Evolutionary conservation across 2,329 filamentous ascomycete species (phyloP).

Genomic region (Ceratocystis eucalypticola): DNA sequence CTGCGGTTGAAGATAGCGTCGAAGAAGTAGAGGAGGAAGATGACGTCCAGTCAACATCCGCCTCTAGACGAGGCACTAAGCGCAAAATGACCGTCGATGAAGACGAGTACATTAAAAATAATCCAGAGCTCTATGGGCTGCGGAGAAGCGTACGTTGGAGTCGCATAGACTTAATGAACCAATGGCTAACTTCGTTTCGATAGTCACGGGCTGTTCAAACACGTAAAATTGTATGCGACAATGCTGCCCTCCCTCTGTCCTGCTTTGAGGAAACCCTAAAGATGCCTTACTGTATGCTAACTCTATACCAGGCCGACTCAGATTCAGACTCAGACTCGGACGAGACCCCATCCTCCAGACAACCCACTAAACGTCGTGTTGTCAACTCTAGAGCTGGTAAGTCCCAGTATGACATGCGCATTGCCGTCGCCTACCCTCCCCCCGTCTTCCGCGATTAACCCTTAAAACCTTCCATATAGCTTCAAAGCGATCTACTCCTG

Average conservation of each 20-base stretch:
- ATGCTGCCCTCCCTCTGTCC: neutral
- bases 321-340: conserved; percentile 50
- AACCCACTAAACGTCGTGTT: conserved; percentile 54
- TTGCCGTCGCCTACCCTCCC: neutral
- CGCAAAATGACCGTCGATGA: conserved; percentile 57
- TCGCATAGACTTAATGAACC: conserved; percentile 6
- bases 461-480: conserved; percentile 28
- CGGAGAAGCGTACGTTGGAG: conserved; percentile 66
- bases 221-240: conserved; percentile 37
- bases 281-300: neutral
- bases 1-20: conserved; percentile 21
- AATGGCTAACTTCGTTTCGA: conserved; percentile 14
- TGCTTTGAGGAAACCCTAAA: neutral
- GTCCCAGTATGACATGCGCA: conserved; percentile 22
- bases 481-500: conserved; percentile 46
- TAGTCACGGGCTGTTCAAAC: conserved; percentile 46
- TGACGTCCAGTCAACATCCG: conserved; percentile 51
- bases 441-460: conserved; percentile 19
- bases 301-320: conserved; percentile 34
- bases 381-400: conserved; percentile 51
- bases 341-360: conserved; percentile 42
- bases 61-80: conserved; percentile 55
- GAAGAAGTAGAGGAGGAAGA: conserved; percentile 18
- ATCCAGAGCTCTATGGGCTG: conserved; percentile 89
- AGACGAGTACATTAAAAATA: conserved; percentile 74